Conservation (phyloP, 2,329 filamentous ascomycete genomes). For the Ceratocystiopsis minuta region DNA sequence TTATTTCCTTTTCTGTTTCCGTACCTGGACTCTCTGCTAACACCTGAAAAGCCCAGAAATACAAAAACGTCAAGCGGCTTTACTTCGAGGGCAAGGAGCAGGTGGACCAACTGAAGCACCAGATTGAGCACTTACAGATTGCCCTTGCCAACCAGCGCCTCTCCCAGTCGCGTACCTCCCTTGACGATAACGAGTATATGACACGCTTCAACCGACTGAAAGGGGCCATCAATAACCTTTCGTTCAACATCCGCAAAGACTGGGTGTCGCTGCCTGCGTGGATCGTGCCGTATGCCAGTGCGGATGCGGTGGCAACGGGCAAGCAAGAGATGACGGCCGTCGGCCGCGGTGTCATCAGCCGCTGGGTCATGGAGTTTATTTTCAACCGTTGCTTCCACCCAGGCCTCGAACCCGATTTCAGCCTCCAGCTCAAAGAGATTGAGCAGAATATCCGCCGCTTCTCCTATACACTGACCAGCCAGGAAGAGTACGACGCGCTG, state of each 20-base stretch:
- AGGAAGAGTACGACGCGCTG: slow-evolving; percentile 78
- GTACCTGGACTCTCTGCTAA: background rate
- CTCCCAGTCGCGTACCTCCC: slow-evolving; percentile 79
- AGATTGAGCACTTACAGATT: slow-evolving; percentile 90
- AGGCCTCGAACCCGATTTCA: slow-evolving; percentile 58
- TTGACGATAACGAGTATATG: slow-evolving; percentile 88
- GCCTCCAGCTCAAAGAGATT: slow-evolving; percentile 63
- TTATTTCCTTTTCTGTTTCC: slow-evolving; percentile 7
- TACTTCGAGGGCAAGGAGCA: slow-evolving; percentile 93
- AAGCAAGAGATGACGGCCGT: slow-evolving; percentile 97
- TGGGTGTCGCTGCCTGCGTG: slow-evolving; percentile 71
- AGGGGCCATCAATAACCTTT: slow-evolving; percentile 82
- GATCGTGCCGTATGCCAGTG: slow-evolving; percentile 64
- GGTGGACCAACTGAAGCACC: slow-evolving; percentile 70
- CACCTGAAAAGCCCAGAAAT: slow-evolving; percentile 45
- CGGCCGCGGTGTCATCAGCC: slow-evolving; percentile 71
- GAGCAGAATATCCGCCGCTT: slow-evolving; percentile 74
- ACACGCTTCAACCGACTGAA: slow-evolving; percentile 81
- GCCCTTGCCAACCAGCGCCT: slow-evolving; percentile 93
- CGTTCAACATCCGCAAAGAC: slow-evolving; percentile 91
- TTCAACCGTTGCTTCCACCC: slow-evolving; percentile 91
- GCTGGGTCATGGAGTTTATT: slow-evolving; percentile 80
- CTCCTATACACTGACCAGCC: slow-evolving; percentile 53
- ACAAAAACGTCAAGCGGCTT: slow-evolving; percentile 93
- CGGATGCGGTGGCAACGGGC: slow-evolving; percentile 68